Evolutionary conservation across 1,284 basidiomycete genomes (phyloP).

Genomic region (Ceratobasidium sp.): DNA sequence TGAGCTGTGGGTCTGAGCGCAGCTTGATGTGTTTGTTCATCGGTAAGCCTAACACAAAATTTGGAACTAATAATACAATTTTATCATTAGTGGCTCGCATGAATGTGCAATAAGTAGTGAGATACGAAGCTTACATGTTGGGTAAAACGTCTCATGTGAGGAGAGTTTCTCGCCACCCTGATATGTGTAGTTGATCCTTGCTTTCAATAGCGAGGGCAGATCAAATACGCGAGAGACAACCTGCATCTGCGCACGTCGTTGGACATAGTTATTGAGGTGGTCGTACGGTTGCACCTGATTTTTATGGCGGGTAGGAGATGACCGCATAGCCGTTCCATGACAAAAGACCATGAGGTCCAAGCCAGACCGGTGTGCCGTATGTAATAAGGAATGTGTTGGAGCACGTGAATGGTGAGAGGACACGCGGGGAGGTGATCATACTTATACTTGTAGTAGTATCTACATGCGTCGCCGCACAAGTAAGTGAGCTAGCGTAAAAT

Average conservation of each 20-base stretch:
- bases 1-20: too few species aligned
- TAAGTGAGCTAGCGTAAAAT: not conserved
- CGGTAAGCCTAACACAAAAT: too few species aligned
- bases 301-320: slow-evolving; percentile 12
- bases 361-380: slow-evolving; percentile 51
- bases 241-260: slow-evolving; percentile 7
- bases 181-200: not conserved
- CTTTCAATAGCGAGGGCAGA: not conserved
- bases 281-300: not conserved
- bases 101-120: too few species aligned
- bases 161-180: not conserved
- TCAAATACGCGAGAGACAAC: not conserved
- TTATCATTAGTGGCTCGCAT: too few species aligned
- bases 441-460: slow-evolving; percentile 57
- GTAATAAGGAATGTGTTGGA: slow-evolving; percentile 56
- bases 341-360: slow-evolving; percentile 8
- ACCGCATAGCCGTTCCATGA: slow-evolving; percentile 5
- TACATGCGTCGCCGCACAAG: slow-evolving; percentile 40
- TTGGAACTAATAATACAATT: too few species aligned
- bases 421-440: slow-evolving; percentile 53
- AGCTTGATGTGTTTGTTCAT: too few species aligned
- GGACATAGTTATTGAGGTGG: not conserved
- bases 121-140: not conserved
- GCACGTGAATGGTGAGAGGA: slow-evolving; percentile 57
- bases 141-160: not conserved